Evolutionary conservation across 345 rosid genomes (phyloP), one percentile per base, ranked within the genome.

Genomic region (Streptanthus diversifolius): DNA sequence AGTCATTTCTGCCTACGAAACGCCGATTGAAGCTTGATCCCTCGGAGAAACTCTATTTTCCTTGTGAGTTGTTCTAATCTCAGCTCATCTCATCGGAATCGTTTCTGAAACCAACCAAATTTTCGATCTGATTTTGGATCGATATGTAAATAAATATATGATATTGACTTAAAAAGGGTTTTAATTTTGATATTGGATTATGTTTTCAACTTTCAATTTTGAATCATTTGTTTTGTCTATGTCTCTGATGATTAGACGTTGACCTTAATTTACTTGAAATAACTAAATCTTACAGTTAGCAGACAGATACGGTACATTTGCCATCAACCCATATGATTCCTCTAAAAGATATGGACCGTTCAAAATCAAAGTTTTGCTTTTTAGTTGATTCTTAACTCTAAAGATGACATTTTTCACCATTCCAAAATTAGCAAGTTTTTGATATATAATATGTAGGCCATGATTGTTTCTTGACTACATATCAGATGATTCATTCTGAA

Each of bases 21-120:
- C 91, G 95, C 39, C 79, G 95, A 24, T 93, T 91, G 73, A 88
- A 88, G 85, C 98, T 95, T 57, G 99, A 95, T 83, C 98, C 99
- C 3, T 49, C 96, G 6, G 77, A 77, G 52, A 90, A 91, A 80
- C 96, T 95, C 64, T 91, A 88, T 63, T 95, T 95, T 66, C 98
- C 98, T 36, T 90, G 99, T 91, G 76, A 68, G 90, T 71, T 24
- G 5, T 47, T 73, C 52, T 14, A 73, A 68, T 73, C 74, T 60
- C 24, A 17, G n/a, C n/a, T 62, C 70, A 22, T 60, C 32, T 60
- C 24, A 17, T 67, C 44, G 8, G 52, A 54, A 30, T 55, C 7
- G 21, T 5, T 39, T 33, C 55, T 55, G 63, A 40, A n/a, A 51
- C 7, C n/a, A 8, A 18, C 32, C 2, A 10, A 19, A 30, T 0